These are phyloP conservation scores for Punctularia strigosozonata DNA, from an alignment of 768 basidiomycete genomes.

Conservation along the genomic window DNA sequence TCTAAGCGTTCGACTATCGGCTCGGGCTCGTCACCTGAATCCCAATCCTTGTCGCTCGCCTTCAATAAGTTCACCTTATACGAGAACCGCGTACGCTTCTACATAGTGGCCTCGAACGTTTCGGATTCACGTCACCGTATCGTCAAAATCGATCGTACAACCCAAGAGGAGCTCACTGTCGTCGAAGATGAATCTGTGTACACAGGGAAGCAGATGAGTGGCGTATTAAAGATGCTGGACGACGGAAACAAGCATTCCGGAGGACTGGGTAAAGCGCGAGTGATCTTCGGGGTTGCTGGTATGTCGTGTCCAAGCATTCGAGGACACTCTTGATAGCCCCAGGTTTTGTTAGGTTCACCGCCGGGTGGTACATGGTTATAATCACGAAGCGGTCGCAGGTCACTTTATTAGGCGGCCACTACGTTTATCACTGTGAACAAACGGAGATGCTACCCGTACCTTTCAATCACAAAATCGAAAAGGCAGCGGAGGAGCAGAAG, in stretches of 20 bases:
- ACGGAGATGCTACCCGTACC: conserved; percentile 75
- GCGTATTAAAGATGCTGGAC: conserved; percentile 88
- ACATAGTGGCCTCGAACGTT: conserved; percentile 83
- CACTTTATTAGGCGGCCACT: conserved; percentile 89
- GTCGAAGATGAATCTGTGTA: conserved; percentile 87
- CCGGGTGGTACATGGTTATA: conserved; percentile 92
- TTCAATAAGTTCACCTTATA: conserved; percentile 87
- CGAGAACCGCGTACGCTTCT: conserved; percentile 87
- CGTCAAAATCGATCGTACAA: conserved; percentile 86
- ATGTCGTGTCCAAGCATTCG: conserved; percentile 8
- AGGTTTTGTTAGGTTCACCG: conserved; percentile 92
- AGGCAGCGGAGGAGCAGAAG: conserved; percentile 80
- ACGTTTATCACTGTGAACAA: conserved; percentile 91
- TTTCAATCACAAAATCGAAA: conserved; percentile 74
- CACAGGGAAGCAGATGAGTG: conserved; percentile 79
- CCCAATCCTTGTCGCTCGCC: no score
- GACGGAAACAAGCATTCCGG: conserved; percentile 88
- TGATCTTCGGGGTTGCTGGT: conserved; percentile 82
- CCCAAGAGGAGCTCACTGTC: conserved; percentile 60
- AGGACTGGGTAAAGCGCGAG: conserved; percentile 67
- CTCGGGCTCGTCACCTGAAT: no score
- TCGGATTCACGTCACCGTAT: conserved; percentile 83
- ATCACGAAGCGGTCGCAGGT: conserved; percentile 87
- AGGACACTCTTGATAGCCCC: background rate
- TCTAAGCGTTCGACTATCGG: no score